Evolutionary conservation across 495 filamentous ascomycete species (phyloP), one percentile per base, ranked within the genome.

Genomic region (Tuber melanosporum): DNA sequence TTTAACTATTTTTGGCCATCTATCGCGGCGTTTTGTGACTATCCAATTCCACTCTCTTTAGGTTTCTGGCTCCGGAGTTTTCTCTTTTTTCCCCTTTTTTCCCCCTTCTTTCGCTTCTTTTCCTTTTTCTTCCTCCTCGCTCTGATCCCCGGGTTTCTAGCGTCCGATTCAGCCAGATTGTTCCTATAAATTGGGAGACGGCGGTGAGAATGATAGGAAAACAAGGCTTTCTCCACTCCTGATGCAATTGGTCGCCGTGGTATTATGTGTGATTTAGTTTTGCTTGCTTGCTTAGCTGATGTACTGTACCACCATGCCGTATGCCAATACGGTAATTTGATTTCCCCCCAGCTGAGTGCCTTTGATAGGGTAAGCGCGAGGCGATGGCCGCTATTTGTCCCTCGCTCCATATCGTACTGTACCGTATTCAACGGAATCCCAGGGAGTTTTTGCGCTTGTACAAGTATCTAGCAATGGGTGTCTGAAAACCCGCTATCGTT

Each of bases 1-100:
- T 83, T 69, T 80, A 78, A 49, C 39, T 32, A 36, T 66, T 66
- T 66, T 66, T 36, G 57, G 57, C 36, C 32, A 66, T 66, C 57
- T 66, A 66, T 66, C 57, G 26, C 57, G 26, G 57, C 57, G 57
- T 66, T 66, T 75, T 75, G 71, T 43, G 74, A 42, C 42, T 43
- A 45, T n/a, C 73, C 69, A 39, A 39, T 41, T 75, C 41, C 17
- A 71, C 42, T 43, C 42, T 75, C 71, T 46, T 43, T n/a, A 36
- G 71, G 44, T 46, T 72, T 46, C 71, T 42, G 36, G 73, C 36
- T 36, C 73, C 19, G 73, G 73, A 74, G 44, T 66, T 42, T 74
- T 74, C 26, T 46, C 57, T 72, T 74, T 74, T 22, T 36, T 66
- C 10, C 5, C 5, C 4, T 66, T 66, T n/a, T 36, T 3, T 2